Evolutionary conservation across 768 basidiomycete genomes (phyloP), one percentile per base, ranked within the genome.

Genomic region (Boletus speciosus): DNA sequence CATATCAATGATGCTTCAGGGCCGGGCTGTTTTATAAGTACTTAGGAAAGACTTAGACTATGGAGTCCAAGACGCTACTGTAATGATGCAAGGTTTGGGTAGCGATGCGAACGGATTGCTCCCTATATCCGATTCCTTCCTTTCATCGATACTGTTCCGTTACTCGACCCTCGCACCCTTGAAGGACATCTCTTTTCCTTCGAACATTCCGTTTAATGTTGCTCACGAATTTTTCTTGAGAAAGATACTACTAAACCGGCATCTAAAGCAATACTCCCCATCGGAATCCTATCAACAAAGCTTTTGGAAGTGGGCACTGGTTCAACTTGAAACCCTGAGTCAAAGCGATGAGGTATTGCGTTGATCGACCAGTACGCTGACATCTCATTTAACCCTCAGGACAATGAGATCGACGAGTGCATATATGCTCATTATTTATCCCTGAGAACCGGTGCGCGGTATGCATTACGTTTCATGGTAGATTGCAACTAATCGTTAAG

Each of bases 301-400:
- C 3, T 92, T 90, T 64, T 91, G 88, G 88, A 91, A 90, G 69
- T 85, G 84, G 81, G 75, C 73, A 1, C 78, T 90, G 19, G 62
- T 66, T 21, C 65, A 74, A 36, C 71, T 91, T 36, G 89, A 90
- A 67, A 61, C 23, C 12, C 51, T 78, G 55, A 51, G 64, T 15
- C 55, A 54, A 44, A 51, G 59, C 19, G 68, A 73, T n/a, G 79
- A 85, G 76, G 84, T 77, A 76, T 60, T 77, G 71, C 47, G 31
- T 5, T 16, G 19, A 43, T 53, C 34, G 37, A 47, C 27, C 12
- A 0, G 7, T 16, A 5, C 12, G 9, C 10, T 35, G 11, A 31
- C 16, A 12, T 35, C 51, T 61, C 51, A 65, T 57, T 36, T 44
- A 34, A 44, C 45, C 38, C 54, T 44, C 64, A 83, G 76, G 79